phyloP scores from a whole-genome alignment of 768 basidiomycete species.

The Tephrocybe sp. region DNA sequence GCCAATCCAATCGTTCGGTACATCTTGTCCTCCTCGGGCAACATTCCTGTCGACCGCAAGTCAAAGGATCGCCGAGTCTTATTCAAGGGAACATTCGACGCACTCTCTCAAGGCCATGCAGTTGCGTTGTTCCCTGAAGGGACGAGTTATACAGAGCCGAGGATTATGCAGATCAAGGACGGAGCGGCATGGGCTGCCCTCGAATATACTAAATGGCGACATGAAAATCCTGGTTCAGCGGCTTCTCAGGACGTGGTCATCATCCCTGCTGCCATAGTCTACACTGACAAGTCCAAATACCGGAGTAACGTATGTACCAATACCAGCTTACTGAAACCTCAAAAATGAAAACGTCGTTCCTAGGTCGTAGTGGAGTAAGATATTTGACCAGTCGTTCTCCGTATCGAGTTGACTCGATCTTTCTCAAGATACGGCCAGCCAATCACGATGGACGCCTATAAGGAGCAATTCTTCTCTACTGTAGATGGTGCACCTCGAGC shows the following conservation, averaged over 20 bases:
- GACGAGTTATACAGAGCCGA: slow-evolving; percentile 89
- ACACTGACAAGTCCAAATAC: slow-evolving; percentile 95
- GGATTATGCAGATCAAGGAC: slow-evolving; percentile 90
- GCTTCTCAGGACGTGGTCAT: slow-evolving; percentile 53
- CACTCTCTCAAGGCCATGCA: slow-evolving; percentile 71
- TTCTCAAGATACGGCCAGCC: slow-evolving; percentile 75
- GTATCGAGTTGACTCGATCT: slow-evolving; percentile 7
- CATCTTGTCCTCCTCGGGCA: slow-evolving; percentile 86
- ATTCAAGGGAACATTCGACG: slow-evolving; percentile 87
- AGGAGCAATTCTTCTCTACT: slow-evolving; percentile 71
- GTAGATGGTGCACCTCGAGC: slow-evolving; percentile 66
- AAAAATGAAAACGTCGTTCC: slow-evolving; percentile 1
- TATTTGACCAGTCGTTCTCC: background rate
- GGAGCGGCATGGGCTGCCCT: slow-evolving; percentile 94
- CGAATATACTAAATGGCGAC: slow-evolving; percentile 83
- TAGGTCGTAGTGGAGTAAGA: slow-evolving; percentile 75
- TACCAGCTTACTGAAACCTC: slow-evolving; percentile 18
- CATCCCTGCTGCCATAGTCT: slow-evolving; percentile 86
- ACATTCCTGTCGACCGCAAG: slow-evolving; percentile 95
- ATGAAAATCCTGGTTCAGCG: slow-evolving; percentile 48
- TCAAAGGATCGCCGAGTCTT: slow-evolving; percentile 87
- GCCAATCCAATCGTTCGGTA: slow-evolving; percentile 69
- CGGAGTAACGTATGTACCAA: slow-evolving; percentile 72
- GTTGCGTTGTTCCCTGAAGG: slow-evolving; percentile 96
- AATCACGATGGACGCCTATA: slow-evolving; percentile 71